Evolutionary conservation across 1,139 yeast genomes (phyloP), one percentile per base, ranked within the genome.

Genomic region (Hyphopichia buzzinii): DNA sequence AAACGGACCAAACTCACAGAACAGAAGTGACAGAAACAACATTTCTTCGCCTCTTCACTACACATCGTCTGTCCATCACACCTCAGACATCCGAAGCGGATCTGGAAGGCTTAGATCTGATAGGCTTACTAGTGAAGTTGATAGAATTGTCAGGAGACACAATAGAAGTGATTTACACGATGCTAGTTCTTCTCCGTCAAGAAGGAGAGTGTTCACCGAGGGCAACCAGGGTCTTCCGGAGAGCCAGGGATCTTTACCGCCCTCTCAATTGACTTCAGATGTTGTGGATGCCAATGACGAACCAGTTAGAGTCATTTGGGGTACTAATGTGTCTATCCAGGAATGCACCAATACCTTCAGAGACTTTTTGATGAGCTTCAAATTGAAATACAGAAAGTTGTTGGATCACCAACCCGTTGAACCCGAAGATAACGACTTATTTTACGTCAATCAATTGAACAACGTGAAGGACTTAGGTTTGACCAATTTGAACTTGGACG

Each of bases 221-320:
- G 40, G 38, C 15, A 40, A 31, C 10, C 51, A 44, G 8, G 39
- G 46, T 17, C 48, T 46, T 29, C 28, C 33, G 17, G 38, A 37
- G 27, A 35, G 32, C 45, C 41, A 32, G 11, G 40, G 43, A 27
- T 44, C 23, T 7, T 19, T 41, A 28, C 53, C 62, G 17, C 53
- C 64, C 3, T 57, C 65, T 8, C 14, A 13, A 12, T 33, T 33
- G 15, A 24, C 23, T 17, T 64, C 68, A 15, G 53, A 55, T 28
- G 47, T 61, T 11, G 42, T 47, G 19, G 57, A 42, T 31, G 51
- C 49, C 25, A 48, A 47, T 13, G 81, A 76, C 41, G 94, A 83
- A 46, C 94, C 95, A 1, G 79, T 82, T 24, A 77, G 95, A 54
- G 95, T 92, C 39, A 90, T 92, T 52, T 92, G 99, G 99, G 99